A percentile compares a stretch with the other conserved stretches of the same genome.
phyloP scores from a whole-genome alignment of 192 early-diverging fungal genomes.

The Umbelopsis isabellina region DNA sequence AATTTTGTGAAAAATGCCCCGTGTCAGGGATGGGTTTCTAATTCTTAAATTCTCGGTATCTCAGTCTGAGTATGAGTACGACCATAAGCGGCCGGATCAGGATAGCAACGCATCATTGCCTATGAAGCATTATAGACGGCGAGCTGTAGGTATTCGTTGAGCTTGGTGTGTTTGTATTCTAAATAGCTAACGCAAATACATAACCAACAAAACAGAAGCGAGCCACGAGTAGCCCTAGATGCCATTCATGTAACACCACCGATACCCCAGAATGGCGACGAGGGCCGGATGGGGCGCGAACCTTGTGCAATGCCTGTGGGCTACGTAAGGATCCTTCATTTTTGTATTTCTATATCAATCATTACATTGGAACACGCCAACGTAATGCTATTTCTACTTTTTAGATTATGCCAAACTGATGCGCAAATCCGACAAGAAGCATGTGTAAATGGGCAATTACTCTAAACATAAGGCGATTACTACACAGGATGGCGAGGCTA shows the following conservation, averaged over 20 bases:
- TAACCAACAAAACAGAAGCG: conserved; percentile 38
- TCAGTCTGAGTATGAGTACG: conserved; percentile 27
- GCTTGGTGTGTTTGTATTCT: conserved; percentile 9
- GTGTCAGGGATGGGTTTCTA: not conserved
- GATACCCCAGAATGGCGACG: conserved; percentile 96
- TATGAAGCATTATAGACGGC: conserved; percentile 25
- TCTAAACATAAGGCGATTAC: too few species aligned
- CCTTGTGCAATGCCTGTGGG: conserved; percentile 96
- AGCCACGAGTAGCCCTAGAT: conserved; percentile 67
- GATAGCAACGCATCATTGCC: not conserved
- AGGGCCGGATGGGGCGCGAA: conserved; percentile 88
- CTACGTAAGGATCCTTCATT: conserved; percentile 61
- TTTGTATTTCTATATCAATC: not conserved
- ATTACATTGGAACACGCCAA: not conserved
- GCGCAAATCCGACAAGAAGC: conserved; percentile 24
- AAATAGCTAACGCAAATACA: not conserved
- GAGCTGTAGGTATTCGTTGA: conserved; percentile 29
- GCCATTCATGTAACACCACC: conserved; percentile 81
- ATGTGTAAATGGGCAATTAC: not conserved
- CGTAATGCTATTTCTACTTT: not conserved
- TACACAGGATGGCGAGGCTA: too few species aligned
- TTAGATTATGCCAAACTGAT: conserved; percentile 34
- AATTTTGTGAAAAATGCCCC: not conserved
- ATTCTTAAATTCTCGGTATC: conserved; percentile 15
- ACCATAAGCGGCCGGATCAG: conserved; percentile 1